Base-by-base conservation (phyloP, 108 stramenopile genomes). In the Ochromonas danica region DNA sequence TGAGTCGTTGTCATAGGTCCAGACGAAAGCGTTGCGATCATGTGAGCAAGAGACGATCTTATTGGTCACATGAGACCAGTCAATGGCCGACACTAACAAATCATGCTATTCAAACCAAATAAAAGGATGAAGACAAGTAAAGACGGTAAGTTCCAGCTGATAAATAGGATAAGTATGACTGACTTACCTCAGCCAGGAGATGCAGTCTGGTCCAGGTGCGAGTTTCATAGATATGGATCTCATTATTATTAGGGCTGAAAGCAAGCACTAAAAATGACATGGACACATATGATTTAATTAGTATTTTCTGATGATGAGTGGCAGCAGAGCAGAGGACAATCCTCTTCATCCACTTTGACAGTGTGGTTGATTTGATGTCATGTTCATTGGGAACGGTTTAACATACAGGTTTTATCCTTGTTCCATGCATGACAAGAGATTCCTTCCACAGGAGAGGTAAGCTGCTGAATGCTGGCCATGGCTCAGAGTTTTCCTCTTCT, bases 21-120 rank as follows among this genome's bases (percentile, higher is more conserved):
- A 89, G 0, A 89, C 89, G 62, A 89, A 89, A 30, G 89, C 88
- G 77, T 89, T 89, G 40, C 89, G 85, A 72, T 89, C 89, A 82
- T 89, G 89, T 51, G 83, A 81, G 85, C 87, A 87, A 39, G 89
- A 87, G 42, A 89, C 89, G 80, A 89, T 89, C 45, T 81, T 84
- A 87, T 89, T 88, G 31, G 85, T 85, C 31, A 79, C 85, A 25
- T 84, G 83, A 22, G 70, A 85, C 89, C 89, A 89, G 71, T 87
- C 87, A 71, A 89, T 87, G 63, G 85, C 87, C 25, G 83, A 61
- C 61, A 89, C 87, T 39, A 86, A 1, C 42, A 89, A 77, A 85
- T 89, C 89, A 62, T 89, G 89, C 42, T 22, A 3, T 1, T 1
- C 1, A 14, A 22, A 1, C 61, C 14, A 36, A 57, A 14, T 1